Conservation (phyloP, 768 basidiomycete species). For the Rhodotorula sphaerocarpa region DNA sequence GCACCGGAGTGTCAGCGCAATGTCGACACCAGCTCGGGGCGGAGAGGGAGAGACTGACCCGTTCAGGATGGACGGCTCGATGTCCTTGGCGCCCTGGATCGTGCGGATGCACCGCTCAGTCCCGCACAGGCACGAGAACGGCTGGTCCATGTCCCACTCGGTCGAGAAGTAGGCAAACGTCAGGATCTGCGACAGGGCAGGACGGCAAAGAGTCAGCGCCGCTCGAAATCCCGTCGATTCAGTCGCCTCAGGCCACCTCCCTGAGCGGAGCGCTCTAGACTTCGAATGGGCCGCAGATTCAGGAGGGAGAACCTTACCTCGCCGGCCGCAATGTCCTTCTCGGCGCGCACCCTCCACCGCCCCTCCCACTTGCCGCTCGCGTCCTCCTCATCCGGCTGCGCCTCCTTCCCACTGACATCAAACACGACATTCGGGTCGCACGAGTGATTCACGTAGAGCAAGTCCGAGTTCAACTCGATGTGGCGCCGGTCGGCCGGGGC, state of each 20-base stretch:
- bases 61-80: slow-evolving; percentile 15
- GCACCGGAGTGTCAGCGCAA: not conserved
- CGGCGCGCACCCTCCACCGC: slow-evolving; percentile 51
- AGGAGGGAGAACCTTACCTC: too few relatives aligned
- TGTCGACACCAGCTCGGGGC: not conserved
- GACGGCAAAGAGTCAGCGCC: too few relatives aligned
- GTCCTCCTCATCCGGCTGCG: slow-evolving; percentile 10
- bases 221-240: too few relatives aligned
- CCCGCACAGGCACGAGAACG: slow-evolving; percentile 54
- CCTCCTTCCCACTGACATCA: slow-evolving; percentile 44
- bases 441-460: slow-evolving; percentile 51
- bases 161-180: slow-evolving; percentile 62
- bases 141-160: slow-evolving; percentile 62
- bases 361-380: slow-evolving; percentile 43
- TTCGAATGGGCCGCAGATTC: too few relatives aligned
- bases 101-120: slow-evolving; percentile 35
- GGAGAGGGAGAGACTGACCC: slow-evolving; percentile 9
- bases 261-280: too few relatives aligned
- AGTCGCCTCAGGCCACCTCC: too few relatives aligned
- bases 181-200: slow-evolving; percentile 41
- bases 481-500: slow-evolving; percentile 40
- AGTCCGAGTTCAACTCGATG: slow-evolving; percentile 55
- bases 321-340: slow-evolving; percentile 43
- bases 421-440: slow-evolving; percentile 57
- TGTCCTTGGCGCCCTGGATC: slow-evolving; percentile 32